Evolutionary conservation across 2,329 filamentous ascomycete genomes (phyloP).

Genomic region (Cadophora luteo-olivacea): DNA sequence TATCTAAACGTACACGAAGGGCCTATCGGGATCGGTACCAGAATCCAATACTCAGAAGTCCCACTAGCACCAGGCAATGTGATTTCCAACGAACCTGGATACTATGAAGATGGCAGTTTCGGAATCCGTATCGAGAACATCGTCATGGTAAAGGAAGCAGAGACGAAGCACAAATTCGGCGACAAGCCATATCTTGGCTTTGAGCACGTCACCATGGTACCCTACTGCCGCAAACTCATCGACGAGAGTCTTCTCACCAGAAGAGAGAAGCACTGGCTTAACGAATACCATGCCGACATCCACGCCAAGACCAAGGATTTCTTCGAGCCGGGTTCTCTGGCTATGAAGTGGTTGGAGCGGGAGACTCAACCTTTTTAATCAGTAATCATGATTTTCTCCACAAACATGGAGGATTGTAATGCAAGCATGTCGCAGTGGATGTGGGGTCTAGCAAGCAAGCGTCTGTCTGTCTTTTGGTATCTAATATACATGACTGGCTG

Average conservation of each 20-base stretch:
- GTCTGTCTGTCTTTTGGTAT: constrained; percentile 14
- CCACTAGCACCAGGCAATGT: constrained; percentile 91
- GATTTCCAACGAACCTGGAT: constrained; percentile 94
- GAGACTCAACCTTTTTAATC: constrained; percentile 71
- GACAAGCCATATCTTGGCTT: constrained; percentile 95
- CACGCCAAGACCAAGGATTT: constrained; percentile 79
- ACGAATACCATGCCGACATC: constrained; percentile 83
- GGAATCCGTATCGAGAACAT: constrained; percentile 98
- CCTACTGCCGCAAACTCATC: constrained; percentile 89
- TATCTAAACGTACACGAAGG: constrained; percentile 98
- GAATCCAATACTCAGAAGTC: constrained; percentile 90
- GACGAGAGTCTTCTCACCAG: constrained; percentile 74
- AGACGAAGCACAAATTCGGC: constrained; percentile 86
- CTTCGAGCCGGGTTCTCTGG: constrained; percentile 75
- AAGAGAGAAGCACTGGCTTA: constrained; percentile 84
- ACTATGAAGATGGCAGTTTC: constrained; percentile 94
- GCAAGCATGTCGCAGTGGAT: constrained; percentile 13
- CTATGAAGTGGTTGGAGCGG: constrained; percentile 80
- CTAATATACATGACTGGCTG: constrained; percentile 16
- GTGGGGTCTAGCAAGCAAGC: neutral
- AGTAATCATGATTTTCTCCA: neutral
- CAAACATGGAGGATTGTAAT: neutral
- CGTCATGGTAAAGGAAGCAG: constrained; percentile 86
- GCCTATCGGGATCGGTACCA: constrained; percentile 92
- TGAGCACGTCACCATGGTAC: constrained; percentile 96